phyloP scores from a whole-genome alignment of 176 grass and related monocot species.

The Lolium perenne region DNA sequence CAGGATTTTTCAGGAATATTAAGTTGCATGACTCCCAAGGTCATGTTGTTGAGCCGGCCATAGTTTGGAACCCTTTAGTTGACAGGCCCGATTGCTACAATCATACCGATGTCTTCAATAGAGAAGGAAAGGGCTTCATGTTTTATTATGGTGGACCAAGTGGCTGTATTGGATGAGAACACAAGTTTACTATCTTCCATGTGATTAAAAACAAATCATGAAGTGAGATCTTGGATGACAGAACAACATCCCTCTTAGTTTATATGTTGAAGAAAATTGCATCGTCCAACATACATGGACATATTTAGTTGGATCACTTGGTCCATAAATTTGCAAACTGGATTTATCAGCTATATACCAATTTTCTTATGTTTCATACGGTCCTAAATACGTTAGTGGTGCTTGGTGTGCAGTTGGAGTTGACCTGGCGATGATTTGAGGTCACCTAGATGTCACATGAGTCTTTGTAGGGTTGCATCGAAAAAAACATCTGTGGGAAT shows the following conservation, averaged over 20 bases:
- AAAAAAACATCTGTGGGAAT: no score
- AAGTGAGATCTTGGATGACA: background rate
- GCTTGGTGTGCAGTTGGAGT: no score
- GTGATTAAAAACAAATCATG: background rate
- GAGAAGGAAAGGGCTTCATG: background rate
- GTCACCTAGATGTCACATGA: no score
- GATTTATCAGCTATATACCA: no score
- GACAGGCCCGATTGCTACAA: background rate
- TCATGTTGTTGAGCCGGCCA: background rate
- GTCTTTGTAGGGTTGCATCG: no score
- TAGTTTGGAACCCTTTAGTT: background rate
- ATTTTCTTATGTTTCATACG: no score
- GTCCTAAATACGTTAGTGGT: no score
- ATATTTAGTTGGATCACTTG: background rate
- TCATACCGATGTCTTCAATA: background rate
- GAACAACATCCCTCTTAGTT: background rate
- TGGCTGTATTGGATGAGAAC: background rate
- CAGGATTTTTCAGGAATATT: background rate
- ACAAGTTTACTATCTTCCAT: background rate
- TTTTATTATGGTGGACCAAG: slow-evolving; percentile 13
- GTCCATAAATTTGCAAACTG: no score
- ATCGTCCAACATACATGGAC: background rate
- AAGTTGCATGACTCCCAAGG: background rate
- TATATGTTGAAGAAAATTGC: background rate
- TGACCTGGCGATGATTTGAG: no score